Conservation (phyloP, 108 stramenopile genomes). For the Mediolabrus comicus region DNA sequence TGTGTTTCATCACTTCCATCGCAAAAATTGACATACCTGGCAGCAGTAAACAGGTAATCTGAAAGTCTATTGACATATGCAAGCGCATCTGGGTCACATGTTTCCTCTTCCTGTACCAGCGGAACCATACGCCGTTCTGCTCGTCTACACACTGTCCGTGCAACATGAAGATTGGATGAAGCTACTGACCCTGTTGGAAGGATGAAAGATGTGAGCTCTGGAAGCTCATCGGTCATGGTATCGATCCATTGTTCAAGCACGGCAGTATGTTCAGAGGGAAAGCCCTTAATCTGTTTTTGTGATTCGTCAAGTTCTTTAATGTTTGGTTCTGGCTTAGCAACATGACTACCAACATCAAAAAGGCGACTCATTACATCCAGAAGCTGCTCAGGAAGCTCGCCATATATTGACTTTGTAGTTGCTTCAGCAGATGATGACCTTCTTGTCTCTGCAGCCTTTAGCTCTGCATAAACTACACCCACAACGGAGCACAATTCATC, state of each 20-base stretch:
- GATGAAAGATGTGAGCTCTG: constrained; percentile 80
- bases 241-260: constrained; percentile 84
- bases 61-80: constrained; percentile 82
- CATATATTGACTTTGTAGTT: constrained; percentile 26
- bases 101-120: constrained; percentile 39
- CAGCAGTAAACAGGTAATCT: constrained; percentile 84
- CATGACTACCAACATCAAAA: constrained; percentile 81
- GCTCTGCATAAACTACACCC: constrained; percentile 70
- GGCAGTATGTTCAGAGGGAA: constrained; percentile 53
- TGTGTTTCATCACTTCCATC: constrained; percentile 64
- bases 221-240: constrained; percentile 72
- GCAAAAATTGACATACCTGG: constrained; percentile 73
- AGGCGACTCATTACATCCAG: constrained; percentile 80
- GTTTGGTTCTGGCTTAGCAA: constrained; percentile 60
- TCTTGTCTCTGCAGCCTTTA: constrained; percentile 13
- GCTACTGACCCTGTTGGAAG: constrained; percentile 71
- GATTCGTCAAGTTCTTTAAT: background rate
- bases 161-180: constrained; percentile 73
- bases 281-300: constrained; percentile 38
- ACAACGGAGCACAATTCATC: constrained; percentile 84
- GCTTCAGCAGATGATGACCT: background rate
- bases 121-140: constrained; percentile 75
- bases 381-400: constrained; percentile 58
- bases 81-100: constrained; percentile 69
- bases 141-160: constrained; percentile 81